Evolutionary conservation across 805 yeast species (phyloP).

Genomic region (Candida vaughaniae): DNA sequence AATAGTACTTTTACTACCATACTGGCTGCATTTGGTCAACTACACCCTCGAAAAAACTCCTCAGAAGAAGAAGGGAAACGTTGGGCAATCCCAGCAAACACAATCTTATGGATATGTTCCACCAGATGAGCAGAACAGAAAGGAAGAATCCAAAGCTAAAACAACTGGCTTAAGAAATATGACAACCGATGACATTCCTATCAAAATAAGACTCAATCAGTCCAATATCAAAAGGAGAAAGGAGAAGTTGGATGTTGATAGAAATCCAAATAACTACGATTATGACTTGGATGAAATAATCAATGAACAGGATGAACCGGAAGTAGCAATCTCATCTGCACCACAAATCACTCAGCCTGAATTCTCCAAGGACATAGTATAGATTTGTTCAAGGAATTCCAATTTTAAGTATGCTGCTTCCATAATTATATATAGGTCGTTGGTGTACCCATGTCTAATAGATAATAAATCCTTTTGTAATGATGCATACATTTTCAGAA

Average conservation of each 20-base stretch:
- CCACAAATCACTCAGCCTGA: background rate
- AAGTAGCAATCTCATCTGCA: background rate
- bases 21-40: conserved; percentile 49
- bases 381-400: conserved; percentile 19
- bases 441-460: conserved; percentile 12
- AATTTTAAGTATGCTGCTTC: conserved; percentile 22
- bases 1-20: conserved; percentile 45
- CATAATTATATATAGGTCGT: conserved; percentile 16
- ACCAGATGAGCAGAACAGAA: conserved; percentile 33
- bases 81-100: conserved; percentile 1
- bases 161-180: conserved; percentile 26
- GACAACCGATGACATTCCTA: conserved; percentile 38
- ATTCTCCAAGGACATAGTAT: conserved; percentile 11
- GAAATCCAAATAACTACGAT: conserved; percentile 41
- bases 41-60: conserved; percentile 29
- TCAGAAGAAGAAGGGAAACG: conserved; percentile 17
- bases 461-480: background rate
- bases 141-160: conserved; percentile 9
- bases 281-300: conserved; percentile 46
- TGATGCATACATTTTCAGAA: no score
- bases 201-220: conserved; percentile 28
- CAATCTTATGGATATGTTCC: conserved; percentile 36
- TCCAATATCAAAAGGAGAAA: conserved; percentile 26
- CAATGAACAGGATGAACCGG: conserved; percentile 26
- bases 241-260: conserved; percentile 35